phyloP scores from a whole-genome alignment of 768 basidiomycete species.

The Galerina sulciceps region DNA sequence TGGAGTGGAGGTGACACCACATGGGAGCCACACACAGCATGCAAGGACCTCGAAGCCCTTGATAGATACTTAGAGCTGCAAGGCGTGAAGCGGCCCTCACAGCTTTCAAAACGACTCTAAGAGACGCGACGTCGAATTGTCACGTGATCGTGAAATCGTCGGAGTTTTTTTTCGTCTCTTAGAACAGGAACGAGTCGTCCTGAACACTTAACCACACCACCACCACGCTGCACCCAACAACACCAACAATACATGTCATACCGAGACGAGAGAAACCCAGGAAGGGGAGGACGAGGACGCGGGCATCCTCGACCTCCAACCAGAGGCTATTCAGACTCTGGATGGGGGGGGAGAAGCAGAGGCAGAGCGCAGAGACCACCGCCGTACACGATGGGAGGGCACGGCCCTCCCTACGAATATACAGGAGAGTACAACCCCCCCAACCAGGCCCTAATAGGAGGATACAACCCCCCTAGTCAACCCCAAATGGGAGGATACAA shows the following conservation, averaged over 20 bases:
- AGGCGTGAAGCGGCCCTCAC: conserved; percentile 16
- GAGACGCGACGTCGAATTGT: background rate
- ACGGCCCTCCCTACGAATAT: no score
- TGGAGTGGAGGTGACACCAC: conserved; percentile 38
- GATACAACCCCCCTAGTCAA: no score
- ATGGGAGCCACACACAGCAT: conserved; percentile 30
- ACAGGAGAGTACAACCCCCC: no score
- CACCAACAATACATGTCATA: background rate
- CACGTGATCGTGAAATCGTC: background rate
- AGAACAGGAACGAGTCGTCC: no score
- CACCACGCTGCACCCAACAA: no score
- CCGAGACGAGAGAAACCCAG: background rate
- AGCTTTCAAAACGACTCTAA: background rate
- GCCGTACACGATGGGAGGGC: no score
- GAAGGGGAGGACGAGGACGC: background rate
- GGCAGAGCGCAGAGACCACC: background rate
- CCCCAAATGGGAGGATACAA: no score
- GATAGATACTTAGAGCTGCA: conserved; percentile 33
- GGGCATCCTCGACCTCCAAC: background rate
- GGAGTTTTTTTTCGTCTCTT: no score
- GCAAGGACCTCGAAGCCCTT: conserved; percentile 30
- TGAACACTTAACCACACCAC: no score
- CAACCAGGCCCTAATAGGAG: no score
- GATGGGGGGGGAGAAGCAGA: background rate
- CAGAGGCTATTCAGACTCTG: background rate